Evolutionary conservation across 352 stramenopile genomes (phyloP), one percentile per base, ranked within the genome.

Genomic region (Plasmopara viticola): DNA sequence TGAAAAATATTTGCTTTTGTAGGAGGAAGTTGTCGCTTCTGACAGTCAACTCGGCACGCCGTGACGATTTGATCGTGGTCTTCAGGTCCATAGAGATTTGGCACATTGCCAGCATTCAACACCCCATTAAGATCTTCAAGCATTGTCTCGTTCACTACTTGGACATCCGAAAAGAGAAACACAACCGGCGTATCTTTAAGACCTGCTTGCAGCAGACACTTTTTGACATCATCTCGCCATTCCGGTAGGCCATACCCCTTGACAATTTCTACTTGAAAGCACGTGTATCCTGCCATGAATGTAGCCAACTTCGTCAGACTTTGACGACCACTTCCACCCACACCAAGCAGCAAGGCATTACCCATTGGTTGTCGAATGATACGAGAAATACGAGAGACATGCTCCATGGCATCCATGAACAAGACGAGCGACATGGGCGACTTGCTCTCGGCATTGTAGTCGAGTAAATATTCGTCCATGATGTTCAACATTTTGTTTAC

Each of bases 1-100:
- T 92, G 70, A 55, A 96, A 98, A 7, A 97, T 96, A 56, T 98
- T 97, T 15, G 95, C 90, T 60, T 97, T 97, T 1, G 90, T 98
- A 5, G 90, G 87, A 3, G 85, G 76, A 28, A 98, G 77, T 28
- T 94, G 78, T 33, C 90, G 84, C 50, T 95, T 96, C 51, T 87
- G 74, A 56, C 90, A 97, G n/a, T 97, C 88, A n/a, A 89, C 77
- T 33, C 87, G 78, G 35, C 87, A 97, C 5, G 86, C 71, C 0
- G 71, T 95, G 35, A 94, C 74, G 60, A 98, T 98, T 44, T 84
- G 69, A 31, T 97, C 91, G 57, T 97, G 75, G 44, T 98, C 93
- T 49, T 98, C 93, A 0, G 83, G 68, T 0, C 70, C 86, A 42
- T 97, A 98, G 18, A 98, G 60, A 33, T 98, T 98, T 1, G 93